These are phyloP conservation scores for Suhomyces coccinellae DNA, from an alignment of 1,139 yeast species.

Conservation along the genomic window DNA sequence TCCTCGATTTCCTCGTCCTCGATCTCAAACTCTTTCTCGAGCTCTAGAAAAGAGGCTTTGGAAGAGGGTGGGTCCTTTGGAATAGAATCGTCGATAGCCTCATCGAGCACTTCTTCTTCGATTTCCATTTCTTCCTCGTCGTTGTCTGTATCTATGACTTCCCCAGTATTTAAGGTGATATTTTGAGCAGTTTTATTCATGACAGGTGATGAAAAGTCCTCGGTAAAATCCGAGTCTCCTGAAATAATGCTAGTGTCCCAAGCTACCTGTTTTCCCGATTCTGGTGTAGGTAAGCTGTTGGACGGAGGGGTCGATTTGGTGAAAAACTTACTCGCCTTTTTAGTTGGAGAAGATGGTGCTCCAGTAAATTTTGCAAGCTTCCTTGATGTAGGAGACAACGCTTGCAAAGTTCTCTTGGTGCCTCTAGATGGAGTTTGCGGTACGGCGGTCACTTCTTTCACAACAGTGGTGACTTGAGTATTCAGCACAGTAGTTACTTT, in stretches of 20 bases:
- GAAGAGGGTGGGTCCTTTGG: not conserved
- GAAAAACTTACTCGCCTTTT: constrained; percentile 23
- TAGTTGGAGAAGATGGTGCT: constrained; percentile 7
- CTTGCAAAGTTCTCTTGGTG: constrained; percentile 6
- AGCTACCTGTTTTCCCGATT: constrained; percentile 11
- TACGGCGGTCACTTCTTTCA: not conserved
- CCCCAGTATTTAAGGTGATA: not conserved
- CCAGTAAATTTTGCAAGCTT: constrained; percentile 22
- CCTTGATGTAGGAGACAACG: constrained; percentile 31
- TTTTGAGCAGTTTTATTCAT: constrained; percentile 4
- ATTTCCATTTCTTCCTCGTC: constrained; percentile 7
- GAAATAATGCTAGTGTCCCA: constrained; percentile 26
- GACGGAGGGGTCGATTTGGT: constrained; percentile 3
- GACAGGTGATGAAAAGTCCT: constrained; percentile 35
- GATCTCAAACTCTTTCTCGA: constrained; percentile 18
- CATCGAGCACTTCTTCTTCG: not conserved
- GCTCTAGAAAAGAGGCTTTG: constrained; percentile 9
- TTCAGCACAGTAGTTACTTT: constrained; percentile 1
- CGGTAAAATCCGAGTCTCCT: constrained; percentile 40
- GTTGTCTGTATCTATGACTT: constrained; percentile 22
- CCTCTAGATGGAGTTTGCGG: constrained; percentile 9
- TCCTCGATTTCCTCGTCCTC: constrained; percentile 46
- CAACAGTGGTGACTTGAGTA: constrained; percentile 3
- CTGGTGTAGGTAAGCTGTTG: constrained; percentile 12
- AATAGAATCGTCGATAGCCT: constrained; percentile 3